These are phyloP conservation scores for Coix lacrymajobi DNA, from an alignment of 176 grass and related monocot species.

Conservation along the genomic window DNA sequence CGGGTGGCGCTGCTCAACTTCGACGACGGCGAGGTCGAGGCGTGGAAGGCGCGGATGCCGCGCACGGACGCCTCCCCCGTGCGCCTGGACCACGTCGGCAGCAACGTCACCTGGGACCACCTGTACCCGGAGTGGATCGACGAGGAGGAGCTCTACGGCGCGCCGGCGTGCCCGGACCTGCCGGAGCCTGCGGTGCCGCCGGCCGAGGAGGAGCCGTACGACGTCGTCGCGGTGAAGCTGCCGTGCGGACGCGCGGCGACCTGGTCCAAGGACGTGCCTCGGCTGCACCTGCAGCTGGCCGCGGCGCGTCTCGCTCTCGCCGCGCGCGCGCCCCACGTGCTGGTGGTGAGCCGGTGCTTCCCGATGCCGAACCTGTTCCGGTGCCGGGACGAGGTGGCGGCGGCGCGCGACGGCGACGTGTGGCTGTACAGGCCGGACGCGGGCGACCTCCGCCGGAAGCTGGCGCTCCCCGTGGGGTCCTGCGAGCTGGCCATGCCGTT, in stretches of 20 bases:
- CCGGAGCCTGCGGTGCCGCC: background rate
- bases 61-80: background rate
- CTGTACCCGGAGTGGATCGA: conserved; percentile 71
- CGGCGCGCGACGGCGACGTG: conserved; percentile 43
- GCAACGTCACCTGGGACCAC: conserved; percentile 49
- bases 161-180: conserved; percentile 42
- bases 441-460: conserved; percentile 36
- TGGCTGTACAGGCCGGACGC: conserved; percentile 56
- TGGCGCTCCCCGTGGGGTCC: conserved; percentile 57
- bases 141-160: conserved; percentile 44
- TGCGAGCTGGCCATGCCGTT: conserved; percentile 65
- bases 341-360: conserved; percentile 65
- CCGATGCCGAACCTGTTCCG: conserved; percentile 57
- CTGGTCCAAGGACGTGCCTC: conserved; percentile 73
- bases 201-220: background rate
- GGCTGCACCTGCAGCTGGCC: conserved; percentile 67
- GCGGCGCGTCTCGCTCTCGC: conserved; percentile 55
- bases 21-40: conserved; percentile 15
- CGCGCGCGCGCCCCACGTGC: background rate
- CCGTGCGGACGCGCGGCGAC: conserved; percentile 24
- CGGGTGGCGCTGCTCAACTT: conserved; percentile 51
- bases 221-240: conserved; percentile 53
- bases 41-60: conserved; percentile 25
- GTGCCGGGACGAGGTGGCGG: conserved; percentile 45
- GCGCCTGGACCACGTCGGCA: conserved; percentile 15